phyloP scores from a whole-genome alignment of 352 stramenopile genomes.

The Globisporangium parvum region DNA sequence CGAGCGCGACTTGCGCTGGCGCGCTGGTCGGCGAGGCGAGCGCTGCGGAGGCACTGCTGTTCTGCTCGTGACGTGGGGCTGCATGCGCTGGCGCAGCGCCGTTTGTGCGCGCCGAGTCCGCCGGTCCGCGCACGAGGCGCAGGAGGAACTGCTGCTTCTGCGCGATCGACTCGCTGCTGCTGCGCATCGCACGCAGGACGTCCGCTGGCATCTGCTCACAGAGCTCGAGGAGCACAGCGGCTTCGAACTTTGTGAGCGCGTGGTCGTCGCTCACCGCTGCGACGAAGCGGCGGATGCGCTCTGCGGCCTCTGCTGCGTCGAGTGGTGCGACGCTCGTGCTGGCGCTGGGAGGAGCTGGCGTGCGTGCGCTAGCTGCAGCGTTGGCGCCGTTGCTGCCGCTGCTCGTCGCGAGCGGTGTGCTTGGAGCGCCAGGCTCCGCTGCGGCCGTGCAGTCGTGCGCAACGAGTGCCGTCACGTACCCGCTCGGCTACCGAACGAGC shows the following conservation, averaged over 20 bases:
- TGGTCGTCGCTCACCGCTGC: constrained; percentile 32
- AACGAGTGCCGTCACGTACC: constrained; percentile 22
- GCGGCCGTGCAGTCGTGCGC: neutral
- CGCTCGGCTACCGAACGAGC: constrained; percentile 2
- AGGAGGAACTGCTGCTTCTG: constrained; percentile 53
- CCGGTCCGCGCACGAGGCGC: constrained; percentile 2
- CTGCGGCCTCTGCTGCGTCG: neutral
- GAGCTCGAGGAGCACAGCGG: constrained; percentile 33
- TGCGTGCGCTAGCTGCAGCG: neutral
- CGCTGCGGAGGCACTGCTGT: neutral
- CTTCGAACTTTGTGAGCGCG: constrained; percentile 37
- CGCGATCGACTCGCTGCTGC: constrained; percentile 16
- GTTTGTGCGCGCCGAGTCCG: neutral
- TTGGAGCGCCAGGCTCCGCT: neutral
- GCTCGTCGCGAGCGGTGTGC: neutral
- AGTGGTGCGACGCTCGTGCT: neutral
- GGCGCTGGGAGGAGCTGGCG: neutral
- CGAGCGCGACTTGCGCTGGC: constrained; percentile 19
- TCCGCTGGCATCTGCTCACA: constrained; percentile 30
- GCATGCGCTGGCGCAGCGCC: neutral
- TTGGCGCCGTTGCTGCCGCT: neutral
- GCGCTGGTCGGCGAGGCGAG: neutral
- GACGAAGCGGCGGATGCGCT: constrained; percentile 28
- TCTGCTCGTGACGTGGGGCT: neutral
- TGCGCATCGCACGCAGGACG: constrained; percentile 30